Conservation (phyloP, 2,329 filamentous ascomycete species). For the Monosporascus sp. region DNA sequence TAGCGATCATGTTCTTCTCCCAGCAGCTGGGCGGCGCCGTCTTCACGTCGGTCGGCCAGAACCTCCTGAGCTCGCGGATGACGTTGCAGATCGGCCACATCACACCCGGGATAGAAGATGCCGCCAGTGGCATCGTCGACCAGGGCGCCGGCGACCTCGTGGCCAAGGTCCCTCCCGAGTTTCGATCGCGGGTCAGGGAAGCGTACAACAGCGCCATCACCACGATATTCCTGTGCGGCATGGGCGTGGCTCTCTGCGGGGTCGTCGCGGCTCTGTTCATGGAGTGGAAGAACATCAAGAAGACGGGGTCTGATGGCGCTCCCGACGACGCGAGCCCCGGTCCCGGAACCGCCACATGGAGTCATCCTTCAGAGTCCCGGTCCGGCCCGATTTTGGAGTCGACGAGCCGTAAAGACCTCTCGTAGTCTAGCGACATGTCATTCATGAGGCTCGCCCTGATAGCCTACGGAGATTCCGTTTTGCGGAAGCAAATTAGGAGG, state of each 20-base stretch:
- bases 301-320: constrained; percentile 16
- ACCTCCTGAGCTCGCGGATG: constrained; percentile 32
- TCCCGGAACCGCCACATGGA: not conserved
- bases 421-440: not conserved
- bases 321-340: not conserved
- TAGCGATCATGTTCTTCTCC: constrained; percentile 40
- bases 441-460: too few relatives aligned
- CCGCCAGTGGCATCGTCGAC: constrained; percentile 21
- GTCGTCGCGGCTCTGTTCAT: constrained; percentile 47
- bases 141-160: constrained; percentile 47
- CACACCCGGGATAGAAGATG: constrained; percentile 29
- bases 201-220: constrained; percentile 54
- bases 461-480: too few relatives aligned
- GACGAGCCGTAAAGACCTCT: not conserved
- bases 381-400: not conserved
- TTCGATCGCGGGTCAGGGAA: constrained; percentile 41
- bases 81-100: constrained; percentile 23
- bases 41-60: constrained; percentile 41
- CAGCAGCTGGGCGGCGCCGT: constrained; percentile 42
- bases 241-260: constrained; percentile 43
- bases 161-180: constrained; percentile 37
- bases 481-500: too few relatives aligned
- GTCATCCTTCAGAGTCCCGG: too few relatives aligned
- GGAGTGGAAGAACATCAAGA: constrained; percentile 57
- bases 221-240: constrained; percentile 49